A percentile compares a stretch with the other conserved stretches of the same genome.
Conservation (phyloP, 345 rosid species). For the Trapa incisa region DNA sequence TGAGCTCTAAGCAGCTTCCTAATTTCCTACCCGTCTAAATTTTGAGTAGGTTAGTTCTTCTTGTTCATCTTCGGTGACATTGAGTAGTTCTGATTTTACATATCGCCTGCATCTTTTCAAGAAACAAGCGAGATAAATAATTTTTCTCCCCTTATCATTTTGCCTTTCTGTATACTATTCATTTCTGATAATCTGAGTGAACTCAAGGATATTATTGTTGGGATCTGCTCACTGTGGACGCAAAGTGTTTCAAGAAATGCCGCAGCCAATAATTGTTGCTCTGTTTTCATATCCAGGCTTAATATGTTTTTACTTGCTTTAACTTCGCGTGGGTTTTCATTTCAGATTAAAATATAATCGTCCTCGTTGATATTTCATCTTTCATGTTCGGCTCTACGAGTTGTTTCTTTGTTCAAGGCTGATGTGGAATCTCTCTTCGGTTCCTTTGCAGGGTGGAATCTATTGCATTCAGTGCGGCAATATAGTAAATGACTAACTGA, state of each 20-base stretch:
- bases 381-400: neutral
- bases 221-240: neutral
- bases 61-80: neutral
- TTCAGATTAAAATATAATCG: neutral
- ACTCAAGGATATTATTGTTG: neutral
- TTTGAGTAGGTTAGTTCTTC: neutral
- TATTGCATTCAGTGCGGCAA: neutral
- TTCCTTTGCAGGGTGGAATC: neutral
- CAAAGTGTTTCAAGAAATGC: neutral
- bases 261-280: neutral
- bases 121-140: neutral
- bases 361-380: neutral
- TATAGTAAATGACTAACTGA: too few species aligned
- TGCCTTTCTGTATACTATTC: neutral
- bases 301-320: neutral
- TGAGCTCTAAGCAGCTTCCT: neutral
- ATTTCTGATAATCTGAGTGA: neutral
- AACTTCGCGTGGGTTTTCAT: neutral
- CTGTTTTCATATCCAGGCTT: neutral
- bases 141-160: neutral
- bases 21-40: neutral
- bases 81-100: neutral
- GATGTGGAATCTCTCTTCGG: neutral
- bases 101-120: neutral
- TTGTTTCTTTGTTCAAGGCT: neutral